phyloP scores from a whole-genome alignment of 805 yeast genomes.

The Nakazawaea sp. region DNA sequence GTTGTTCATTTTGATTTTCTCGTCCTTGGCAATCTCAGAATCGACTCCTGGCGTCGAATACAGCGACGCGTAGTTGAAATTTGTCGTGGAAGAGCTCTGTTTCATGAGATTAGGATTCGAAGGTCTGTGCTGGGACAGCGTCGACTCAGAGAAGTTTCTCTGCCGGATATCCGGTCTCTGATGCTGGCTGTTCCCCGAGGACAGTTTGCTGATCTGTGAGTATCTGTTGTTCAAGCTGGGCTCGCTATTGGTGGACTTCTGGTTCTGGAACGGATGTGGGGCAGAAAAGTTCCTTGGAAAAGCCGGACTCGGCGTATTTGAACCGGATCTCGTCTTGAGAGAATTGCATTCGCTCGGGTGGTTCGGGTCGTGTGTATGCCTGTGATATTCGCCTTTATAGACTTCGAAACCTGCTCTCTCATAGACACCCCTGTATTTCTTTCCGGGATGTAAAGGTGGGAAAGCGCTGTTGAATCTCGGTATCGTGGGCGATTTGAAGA shows the following conservation, averaged over 20 bases:
- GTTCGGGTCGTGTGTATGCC: conserved; percentile 4
- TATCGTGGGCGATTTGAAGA: conserved; percentile 20
- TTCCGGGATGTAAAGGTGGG: conserved; percentile 63
- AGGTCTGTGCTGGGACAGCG: not conserved
- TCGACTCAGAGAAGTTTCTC: not conserved
- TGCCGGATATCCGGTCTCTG: not conserved
- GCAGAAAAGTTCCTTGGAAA: conserved; percentile 8
- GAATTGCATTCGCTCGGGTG: conserved; percentile 8
- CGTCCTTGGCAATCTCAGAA: not conserved
- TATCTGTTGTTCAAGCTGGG: not conserved
- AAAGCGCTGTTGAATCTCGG: conserved; percentile 47
- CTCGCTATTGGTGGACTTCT: not conserved
- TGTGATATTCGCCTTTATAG: conserved; percentile 20
- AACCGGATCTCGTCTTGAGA: not conserved
- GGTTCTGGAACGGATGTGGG: conserved; percentile 3
- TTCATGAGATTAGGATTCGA: not conserved
- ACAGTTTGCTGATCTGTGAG: not conserved
- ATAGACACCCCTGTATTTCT: conserved; percentile 60
- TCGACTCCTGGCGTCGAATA: conserved; percentile 7
- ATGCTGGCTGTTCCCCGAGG: not conserved
- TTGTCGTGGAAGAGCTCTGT: not conserved
- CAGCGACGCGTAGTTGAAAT: conserved; percentile 6
- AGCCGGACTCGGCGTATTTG: conserved; percentile 5
- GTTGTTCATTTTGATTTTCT: conserved; percentile 5
- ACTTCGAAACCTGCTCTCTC: conserved; percentile 81